Base-by-base conservation (phyloP, 768 basidiomycete genomes). In the Sporobolomyces roseus region DNA sequence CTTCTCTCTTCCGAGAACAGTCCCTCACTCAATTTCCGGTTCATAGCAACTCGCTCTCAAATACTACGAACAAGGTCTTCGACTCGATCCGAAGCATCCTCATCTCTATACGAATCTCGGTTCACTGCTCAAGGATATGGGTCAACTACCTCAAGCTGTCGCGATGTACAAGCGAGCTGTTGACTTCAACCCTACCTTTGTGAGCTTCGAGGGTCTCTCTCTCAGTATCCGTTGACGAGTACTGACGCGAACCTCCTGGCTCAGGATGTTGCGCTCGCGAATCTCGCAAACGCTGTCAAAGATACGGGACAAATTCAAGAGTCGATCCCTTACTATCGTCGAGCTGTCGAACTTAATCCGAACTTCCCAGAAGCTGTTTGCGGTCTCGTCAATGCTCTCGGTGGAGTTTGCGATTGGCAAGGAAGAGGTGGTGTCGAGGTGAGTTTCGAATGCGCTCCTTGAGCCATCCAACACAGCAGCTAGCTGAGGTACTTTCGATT, bases 51-150 rank as follows among this genome's bases (percentile, higher is more conserved):
- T 84, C 27, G 83, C 83, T 7, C 75, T 79, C 41, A 64, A 79
- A 49, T 84, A 82, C 73, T 84, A 84, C 70, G 77, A 80, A 49
- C 77, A 79, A 29, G 83, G 83, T 3, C 76, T 84, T 56, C 77
- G 78, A 66, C 73, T 81, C 38, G 82, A 84, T 66, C 77, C 81
- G 29, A 78, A 78, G 1, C 83, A 84, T 64, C 83, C 83, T 38
- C 82, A 84, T 69, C 75, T 84, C 19, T 79, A 83, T 59, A 83
- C 83, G 6, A 84, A 84, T 68, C 76, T 83, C 30, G 83, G 83
- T 7, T 83, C 83, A 13, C 79, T 84, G 19, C 73, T 83, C 63
- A 84, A 84, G 70, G 83, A 84, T 66, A 79, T 80, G 36, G 83
- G 83, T 8, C 77, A 81, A 29, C 75, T 78, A 13, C 76, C 76